Percentiles rank a stretch among this genome's conserved stretches.
These are phyloP conservation scores for Fibroporia radiculosa DNA, from an alignment of 768 basidiomycete species.

Conservation along the genomic window DNA sequence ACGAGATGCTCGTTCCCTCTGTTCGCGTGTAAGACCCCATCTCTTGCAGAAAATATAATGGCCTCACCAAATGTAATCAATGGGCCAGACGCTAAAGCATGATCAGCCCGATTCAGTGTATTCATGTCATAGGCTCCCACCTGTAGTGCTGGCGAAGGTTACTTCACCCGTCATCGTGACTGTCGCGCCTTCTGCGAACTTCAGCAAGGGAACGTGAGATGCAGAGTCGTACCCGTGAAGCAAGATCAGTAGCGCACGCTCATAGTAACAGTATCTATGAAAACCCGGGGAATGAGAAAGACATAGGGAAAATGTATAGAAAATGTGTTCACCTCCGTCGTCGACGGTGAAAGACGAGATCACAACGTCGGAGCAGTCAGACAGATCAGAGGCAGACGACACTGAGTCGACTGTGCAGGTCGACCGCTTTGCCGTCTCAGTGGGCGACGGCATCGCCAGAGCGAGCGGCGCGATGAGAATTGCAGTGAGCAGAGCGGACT, in stretches of 20 bases:
- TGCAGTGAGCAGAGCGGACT: background rate
- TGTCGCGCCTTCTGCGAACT: background rate
- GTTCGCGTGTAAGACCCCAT: background rate
- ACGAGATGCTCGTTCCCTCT: background rate
- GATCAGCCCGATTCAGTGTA: too few species aligned
- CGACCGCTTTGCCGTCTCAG: background rate
- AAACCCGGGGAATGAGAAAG: background rate
- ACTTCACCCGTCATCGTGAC: conserved; percentile 2
- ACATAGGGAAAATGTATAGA: background rate
- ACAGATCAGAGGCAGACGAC: background rate
- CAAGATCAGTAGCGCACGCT: background rate
- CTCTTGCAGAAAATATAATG: background rate
- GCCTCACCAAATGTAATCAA: background rate
- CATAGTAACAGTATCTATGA: background rate
- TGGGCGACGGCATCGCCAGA: background rate
- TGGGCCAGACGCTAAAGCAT: background rate
- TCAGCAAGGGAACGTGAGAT: background rate
- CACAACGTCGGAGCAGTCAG: background rate
- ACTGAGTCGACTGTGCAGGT: conserved; percentile 2
- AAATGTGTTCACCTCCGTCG: background rate
- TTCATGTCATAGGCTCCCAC: too few species aligned
- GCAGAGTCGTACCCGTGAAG: too few species aligned
- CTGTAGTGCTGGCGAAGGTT: background rate
- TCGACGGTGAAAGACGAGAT: conserved; percentile 1
- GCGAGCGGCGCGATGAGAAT: background rate